phyloP scores from a whole-genome alignment of 305 asterid genomes.

The Lippia alba region DNA sequence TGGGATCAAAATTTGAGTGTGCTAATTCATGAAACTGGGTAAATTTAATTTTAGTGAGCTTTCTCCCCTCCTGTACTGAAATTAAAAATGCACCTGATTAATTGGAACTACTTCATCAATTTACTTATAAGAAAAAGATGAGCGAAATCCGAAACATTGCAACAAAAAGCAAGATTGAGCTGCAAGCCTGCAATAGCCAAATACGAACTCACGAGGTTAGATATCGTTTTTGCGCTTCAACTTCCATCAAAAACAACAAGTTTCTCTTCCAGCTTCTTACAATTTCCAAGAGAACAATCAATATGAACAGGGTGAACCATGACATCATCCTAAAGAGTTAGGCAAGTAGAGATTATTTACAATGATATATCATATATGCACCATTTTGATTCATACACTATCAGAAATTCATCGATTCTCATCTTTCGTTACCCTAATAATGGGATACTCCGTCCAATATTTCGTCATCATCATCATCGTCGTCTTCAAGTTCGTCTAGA shows the following conservation, averaged over 20 bases:
- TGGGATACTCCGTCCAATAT: constrained; percentile 42
- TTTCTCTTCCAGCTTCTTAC: neutral
- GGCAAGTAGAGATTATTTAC: constrained; percentile 34
- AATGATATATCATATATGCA: constrained; percentile 20
- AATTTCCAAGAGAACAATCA: neutral
- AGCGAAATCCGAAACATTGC: too few species aligned
- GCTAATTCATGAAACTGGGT: too few species aligned
- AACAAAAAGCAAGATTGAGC: too few species aligned
- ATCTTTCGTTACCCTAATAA: constrained; percentile 49
- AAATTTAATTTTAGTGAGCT: too few species aligned
- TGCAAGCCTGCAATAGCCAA: too few species aligned
- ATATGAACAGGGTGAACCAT: neutral
- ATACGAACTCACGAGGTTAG: too few species aligned
- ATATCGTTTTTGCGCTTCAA: constrained; percentile 13
- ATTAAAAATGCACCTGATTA: too few species aligned
- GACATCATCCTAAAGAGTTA: constrained; percentile 5
- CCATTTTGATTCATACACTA: constrained; percentile 13
- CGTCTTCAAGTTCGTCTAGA: constrained; percentile 73
- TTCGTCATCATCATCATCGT: constrained; percentile 65
- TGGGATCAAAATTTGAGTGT: too few species aligned
- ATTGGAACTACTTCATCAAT: too few species aligned
- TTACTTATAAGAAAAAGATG: neutral
- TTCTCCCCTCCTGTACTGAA: too few species aligned
- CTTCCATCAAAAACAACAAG: neutral
- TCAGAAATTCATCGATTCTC: constrained; percentile 36